phyloP scores from a whole-genome alignment of 2,329 filamentous ascomycete species.

The Penicillium verrucosum region DNA sequence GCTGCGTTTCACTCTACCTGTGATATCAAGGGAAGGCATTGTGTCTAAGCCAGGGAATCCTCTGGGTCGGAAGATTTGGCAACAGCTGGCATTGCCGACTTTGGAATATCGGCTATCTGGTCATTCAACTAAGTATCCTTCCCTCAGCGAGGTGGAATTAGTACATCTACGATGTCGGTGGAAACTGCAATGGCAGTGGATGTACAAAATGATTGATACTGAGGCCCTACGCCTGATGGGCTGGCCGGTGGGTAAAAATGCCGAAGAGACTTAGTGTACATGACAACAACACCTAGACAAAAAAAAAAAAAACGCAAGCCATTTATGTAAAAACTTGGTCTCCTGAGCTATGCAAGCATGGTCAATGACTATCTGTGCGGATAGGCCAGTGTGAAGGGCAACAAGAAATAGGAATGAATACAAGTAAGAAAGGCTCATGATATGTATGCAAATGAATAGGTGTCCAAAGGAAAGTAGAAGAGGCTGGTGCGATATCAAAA shows the following conservation, averaged over 20 bases:
- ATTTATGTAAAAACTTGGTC: conserved; percentile 15
- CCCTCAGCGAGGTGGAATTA: conserved; percentile 7
- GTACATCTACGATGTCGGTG: conserved; percentile 11
- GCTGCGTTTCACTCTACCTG: conserved; percentile 44
- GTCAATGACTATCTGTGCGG: conserved; percentile 19
- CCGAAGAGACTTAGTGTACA: conserved; percentile 27
- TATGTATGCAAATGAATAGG: conserved; percentile 7
- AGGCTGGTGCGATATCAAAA: conserved; percentile 16
- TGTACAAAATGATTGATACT: conserved; percentile 40
- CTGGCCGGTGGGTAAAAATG: conserved; percentile 23
- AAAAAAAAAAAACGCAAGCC: conserved; percentile 6
- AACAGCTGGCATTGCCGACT: conserved; percentile 31
- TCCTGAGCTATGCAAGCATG: conserved; percentile 23
- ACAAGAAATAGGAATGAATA: conserved; percentile 16
- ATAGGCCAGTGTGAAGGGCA: conserved; percentile 12
- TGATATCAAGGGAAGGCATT: conserved; percentile 22
- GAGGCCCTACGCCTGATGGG: conserved; percentile 33
- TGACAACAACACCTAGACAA: conserved; percentile 16
- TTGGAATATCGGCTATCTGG: conserved; percentile 21
- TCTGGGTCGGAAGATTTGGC: background rate
- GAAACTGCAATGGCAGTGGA: conserved; percentile 39
- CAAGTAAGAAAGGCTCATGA: conserved; percentile 9
- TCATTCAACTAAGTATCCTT: background rate
- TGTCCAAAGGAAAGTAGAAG: conserved; percentile 8
- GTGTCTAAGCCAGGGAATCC: background rate